Base-by-base conservation (phyloP, 106 monocot species). In the Dendrobium huoshanense region DNA sequence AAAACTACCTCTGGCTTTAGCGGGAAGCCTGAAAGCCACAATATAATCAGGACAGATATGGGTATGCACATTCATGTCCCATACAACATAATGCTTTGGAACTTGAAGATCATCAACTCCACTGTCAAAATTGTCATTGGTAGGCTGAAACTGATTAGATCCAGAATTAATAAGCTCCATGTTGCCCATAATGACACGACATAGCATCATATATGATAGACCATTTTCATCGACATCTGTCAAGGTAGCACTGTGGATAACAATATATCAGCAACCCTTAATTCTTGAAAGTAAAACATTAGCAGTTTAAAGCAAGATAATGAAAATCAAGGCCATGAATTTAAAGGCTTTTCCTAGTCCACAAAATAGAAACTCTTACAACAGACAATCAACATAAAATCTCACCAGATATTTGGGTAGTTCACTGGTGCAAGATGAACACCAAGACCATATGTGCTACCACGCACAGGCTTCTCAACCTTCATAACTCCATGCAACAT, bases 161-260 rank as follows among this genome's bases (percentile, higher is more conserved):
- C 87, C 88, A 79, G 58, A 82, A 20, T 64, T 80, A 83, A 90
- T 80, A 74, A 80, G 41, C 79, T 95, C 92, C 47, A 86, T 73
- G 72, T 89, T 95, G 48, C 95, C 95, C 88, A 95, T 83, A 87
- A 92, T 92, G 41, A 92, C 79, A 24, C 88, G 88, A 79, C 95
- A 95, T 61, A 95, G 65, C 77, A 95, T 81, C 90, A 95, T 85
- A 82, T 90, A 80, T 7, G 81, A 58, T 48, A 92, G 41, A 43
- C 90, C 87, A 84, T 89, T 90, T 86, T 95, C 92, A 45, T 95
- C 92, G 13, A 84, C 78, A 88, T 87, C 90, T 55, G 88, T 88
- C 78, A 86, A 87, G 73, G 83, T 82, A 68, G 84, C 88, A 90
- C 95, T 95, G 92, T 75, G 79, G 24, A 82, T 67, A 82, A 67